Percentiles rank a stretch among this genome's conserved stretches.
Conservation (phyloP, 306 rosid species). For the Arachis stenosperma region DNA sequence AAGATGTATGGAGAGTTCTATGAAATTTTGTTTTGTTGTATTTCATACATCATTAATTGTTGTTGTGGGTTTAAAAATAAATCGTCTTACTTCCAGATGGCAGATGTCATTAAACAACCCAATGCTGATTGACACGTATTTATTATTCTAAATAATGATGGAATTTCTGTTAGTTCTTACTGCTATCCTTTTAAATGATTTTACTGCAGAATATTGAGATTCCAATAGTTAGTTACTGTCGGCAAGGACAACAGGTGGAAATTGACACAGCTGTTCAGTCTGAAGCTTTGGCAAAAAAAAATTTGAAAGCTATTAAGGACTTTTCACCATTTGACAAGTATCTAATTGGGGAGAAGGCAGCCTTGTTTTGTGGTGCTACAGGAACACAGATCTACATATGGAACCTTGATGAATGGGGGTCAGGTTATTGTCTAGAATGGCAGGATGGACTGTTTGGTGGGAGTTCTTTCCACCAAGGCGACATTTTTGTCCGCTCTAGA, state of each 20-base stretch:
- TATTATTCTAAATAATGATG: constrained; percentile 6
- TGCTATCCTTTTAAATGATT: constrained; percentile 12
- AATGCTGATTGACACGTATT: neutral
- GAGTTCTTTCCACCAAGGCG: constrained; percentile 61
- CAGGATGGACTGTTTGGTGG: constrained; percentile 47
- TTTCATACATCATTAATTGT: neutral
- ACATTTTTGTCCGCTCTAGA: constrained; percentile 50
- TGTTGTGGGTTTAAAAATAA: neutral
- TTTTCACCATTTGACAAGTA: constrained; percentile 61
- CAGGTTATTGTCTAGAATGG: constrained; percentile 58
- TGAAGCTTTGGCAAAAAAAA: constrained; percentile 51
- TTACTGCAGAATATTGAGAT: constrained; percentile 64
- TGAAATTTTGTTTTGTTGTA: constrained; percentile 11
- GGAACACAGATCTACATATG: constrained; percentile 67
- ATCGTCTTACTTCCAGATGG: neutral
- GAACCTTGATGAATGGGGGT: constrained; percentile 66
- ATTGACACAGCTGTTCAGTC: constrained; percentile 50
- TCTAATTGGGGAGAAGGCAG: constrained; percentile 64
- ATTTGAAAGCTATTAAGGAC: constrained; percentile 55
- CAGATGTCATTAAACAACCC: neutral
- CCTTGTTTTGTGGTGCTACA: constrained; percentile 46
- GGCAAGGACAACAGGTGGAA: constrained; percentile 55
- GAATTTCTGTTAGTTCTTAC: constrained; percentile 11
- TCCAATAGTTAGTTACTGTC: constrained; percentile 55
- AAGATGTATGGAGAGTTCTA: constrained; percentile 44